phyloP scores from a whole-genome alignment of 257 asterid species.

The Solanum neorickii region DNA sequence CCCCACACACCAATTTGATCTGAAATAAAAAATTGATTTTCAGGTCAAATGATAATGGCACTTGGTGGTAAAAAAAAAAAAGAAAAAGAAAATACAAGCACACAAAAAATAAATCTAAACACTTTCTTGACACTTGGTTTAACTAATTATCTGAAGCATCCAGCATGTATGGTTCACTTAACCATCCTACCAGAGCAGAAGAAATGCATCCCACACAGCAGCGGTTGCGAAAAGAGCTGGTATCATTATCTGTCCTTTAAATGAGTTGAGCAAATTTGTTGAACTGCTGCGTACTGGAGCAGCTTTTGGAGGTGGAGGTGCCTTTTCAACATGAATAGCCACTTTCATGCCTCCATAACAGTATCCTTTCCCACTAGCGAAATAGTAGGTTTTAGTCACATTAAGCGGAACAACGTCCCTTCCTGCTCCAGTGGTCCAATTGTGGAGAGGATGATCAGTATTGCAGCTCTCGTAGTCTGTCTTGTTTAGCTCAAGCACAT shows the following conservation, averaged over 20 bases:
- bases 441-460: slow-evolving; percentile 50
- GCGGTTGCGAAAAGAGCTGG: slow-evolving; percentile 52
- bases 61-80: neutral
- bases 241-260: slow-evolving; percentile 27
- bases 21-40: slow-evolving; percentile 5
- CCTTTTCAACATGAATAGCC: slow-evolving; percentile 40
- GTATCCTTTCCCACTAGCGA: slow-evolving; percentile 77
- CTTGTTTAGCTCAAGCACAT: slow-evolving; percentile 76
- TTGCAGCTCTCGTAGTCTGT: slow-evolving; percentile 55
- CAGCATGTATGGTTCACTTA: neutral
- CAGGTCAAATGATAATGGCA: slow-evolving; percentile 10
- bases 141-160: slow-evolving; percentile 2
- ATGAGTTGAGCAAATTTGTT: slow-evolving; percentile 7
- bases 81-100: neutral
- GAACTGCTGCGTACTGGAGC: slow-evolving; percentile 24
- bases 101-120: slow-evolving; percentile 7
- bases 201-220: slow-evolving; percentile 48
- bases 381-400: slow-evolving; percentile 50
- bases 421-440: slow-evolving; percentile 82
- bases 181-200: slow-evolving; percentile 19
- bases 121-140: slow-evolving; percentile 23
- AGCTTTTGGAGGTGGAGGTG: slow-evolving; percentile 60
- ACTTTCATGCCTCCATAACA: slow-evolving; percentile 78
- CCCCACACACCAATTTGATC: slow-evolving; percentile 8
- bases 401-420: slow-evolving; percentile 92